Evolutionary conservation across 139 green algal genomes (phyloP), one percentile per base, ranked within the genome.

Genomic region (Chlorella sp.): DNA sequence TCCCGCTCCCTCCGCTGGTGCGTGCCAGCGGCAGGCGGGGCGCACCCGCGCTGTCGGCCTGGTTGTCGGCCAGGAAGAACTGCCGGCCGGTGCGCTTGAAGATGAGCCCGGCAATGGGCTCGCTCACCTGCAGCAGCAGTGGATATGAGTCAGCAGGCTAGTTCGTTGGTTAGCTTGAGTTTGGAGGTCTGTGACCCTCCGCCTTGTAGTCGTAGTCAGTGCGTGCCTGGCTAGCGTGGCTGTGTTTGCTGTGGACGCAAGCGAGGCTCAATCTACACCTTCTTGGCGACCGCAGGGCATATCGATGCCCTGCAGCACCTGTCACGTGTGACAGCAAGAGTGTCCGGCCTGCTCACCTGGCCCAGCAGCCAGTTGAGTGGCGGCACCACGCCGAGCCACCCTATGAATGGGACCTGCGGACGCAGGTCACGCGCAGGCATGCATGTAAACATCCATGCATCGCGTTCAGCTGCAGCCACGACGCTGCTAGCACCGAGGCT

Each of bases 351-450:
- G 29, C 68, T 77, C 2, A 89, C 69, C 34, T 22, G 69, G 49
- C 75, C 59, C 35, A 80, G 63, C 32, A 69, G 63, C 23, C 2
- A 60, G 23, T 69, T 62, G 20, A 86, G 61, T 2, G 87, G 85
- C 72, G 78, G 42, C 1, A 62, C 66, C 3, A 23, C 67, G 30
- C 55, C 63, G 27, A 74, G 17, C 88, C 86, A 93, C 31, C 74
- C 74, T 49, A 94, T 87, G 67, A 93, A 90, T 0, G 89, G 89
- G 34, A 94, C 87, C 88, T 90, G 77, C 1, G 29, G 30, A 10
- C 10, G 42, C 42, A 55, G 42, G 17, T 10, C 42, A 55, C 42
- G 17, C 42, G 42, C 10, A 55, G 42, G 10, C 17, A 55, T 55
- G 17, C 17, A 55, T 17, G 17, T 17, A 55, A 17, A 24, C 42